A percentile compares a stretch with the other conserved stretches of the same genome.
These are phyloP conservation scores for Euphorbia tirucalli DNA, from an alignment of 345 rosid genomes.

Conservation along the genomic window DNA sequence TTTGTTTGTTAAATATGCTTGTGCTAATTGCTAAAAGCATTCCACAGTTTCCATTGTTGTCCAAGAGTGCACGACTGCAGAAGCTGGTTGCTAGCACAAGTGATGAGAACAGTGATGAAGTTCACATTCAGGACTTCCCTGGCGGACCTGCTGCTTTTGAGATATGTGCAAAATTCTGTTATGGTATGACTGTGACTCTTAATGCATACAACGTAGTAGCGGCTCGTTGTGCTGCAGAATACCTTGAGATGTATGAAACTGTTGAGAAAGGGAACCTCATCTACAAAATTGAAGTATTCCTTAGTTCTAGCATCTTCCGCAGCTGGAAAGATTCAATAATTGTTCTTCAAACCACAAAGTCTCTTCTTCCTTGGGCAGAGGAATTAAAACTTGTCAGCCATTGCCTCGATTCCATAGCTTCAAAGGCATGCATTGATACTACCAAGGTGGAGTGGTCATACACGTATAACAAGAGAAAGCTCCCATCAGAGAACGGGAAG, in stretches of 20 bases:
- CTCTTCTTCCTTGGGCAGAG: conserved; percentile 34
- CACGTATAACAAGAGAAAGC: conserved; percentile 45
- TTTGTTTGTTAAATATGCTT: neutral
- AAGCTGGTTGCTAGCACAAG: conserved; percentile 48
- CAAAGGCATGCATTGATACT: conserved; percentile 42
- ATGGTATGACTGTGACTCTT: conserved; percentile 86
- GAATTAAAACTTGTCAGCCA: conserved; percentile 30
- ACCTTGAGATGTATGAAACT: conserved; percentile 51
- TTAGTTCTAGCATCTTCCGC: conserved; percentile 44
- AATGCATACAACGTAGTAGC: conserved; percentile 83
- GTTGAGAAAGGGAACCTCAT: conserved; percentile 50
- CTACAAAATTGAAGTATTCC: conserved; percentile 56
- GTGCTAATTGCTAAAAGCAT: conserved; percentile 9
- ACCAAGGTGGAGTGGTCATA: conserved; percentile 50
- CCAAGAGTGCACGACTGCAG: conserved; percentile 64
- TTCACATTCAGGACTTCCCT: conserved; percentile 61
- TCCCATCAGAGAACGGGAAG: conserved; percentile 34
- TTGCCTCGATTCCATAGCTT: conserved; percentile 43
- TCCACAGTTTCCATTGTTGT: conserved; percentile 62
- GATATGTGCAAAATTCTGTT: conserved; percentile 85
- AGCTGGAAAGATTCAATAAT: conserved; percentile 56
- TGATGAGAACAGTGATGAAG: conserved; percentile 55
- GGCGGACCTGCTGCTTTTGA: conserved; percentile 90
- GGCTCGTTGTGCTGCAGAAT: conserved; percentile 77
- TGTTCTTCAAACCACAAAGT: conserved; percentile 43